phyloP scores from a whole-genome alignment of 768 basidiomycete species.

The Terana coerulea region DNA sequence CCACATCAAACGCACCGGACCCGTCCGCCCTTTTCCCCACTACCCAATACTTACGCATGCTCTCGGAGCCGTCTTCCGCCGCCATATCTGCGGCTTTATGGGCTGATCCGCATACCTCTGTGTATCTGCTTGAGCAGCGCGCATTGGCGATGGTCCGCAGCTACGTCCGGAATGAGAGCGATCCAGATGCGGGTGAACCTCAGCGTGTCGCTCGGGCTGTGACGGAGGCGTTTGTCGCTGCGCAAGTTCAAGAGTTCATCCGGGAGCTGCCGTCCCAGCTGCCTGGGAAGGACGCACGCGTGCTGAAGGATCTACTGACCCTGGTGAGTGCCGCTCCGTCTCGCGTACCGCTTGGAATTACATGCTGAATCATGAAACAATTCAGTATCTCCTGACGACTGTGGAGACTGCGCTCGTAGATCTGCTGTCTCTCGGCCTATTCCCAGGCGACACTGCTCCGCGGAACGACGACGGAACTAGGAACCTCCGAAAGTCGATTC shows the following conservation, averaged over 20 bases:
- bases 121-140: slow-evolving; percentile 58
- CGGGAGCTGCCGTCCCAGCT: slow-evolving; percentile 23
- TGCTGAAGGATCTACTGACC: slow-evolving; percentile 34
- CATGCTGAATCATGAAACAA: neutral
- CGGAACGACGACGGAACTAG: slow-evolving; percentile 40
- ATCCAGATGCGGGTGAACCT: slow-evolving; percentile 52
- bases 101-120: slow-evolving; percentile 32
- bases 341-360: no score
- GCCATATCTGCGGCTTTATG: slow-evolving; percentile 29
- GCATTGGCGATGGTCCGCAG: slow-evolving; percentile 55
- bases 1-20: slow-evolving; percentile 25
- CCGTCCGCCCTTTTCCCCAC: slow-evolving; percentile 42
- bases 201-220: slow-evolving; percentile 60
- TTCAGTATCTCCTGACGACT: slow-evolving; percentile 57
- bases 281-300: slow-evolving; percentile 15
- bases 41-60: slow-evolving; percentile 52
- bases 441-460: slow-evolving; percentile 19
- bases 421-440: slow-evolving; percentile 52
- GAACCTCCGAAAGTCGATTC: slow-evolving; percentile 47
- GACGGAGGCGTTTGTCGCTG: slow-evolving; percentile 66
- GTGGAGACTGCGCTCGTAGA: slow-evolving; percentile 55
- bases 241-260: slow-evolving; percentile 48
- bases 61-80: slow-evolving; percentile 20
- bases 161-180: slow-evolving; percentile 29
- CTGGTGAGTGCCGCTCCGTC: slow-evolving; percentile 42